Evolutionary conservation across 306 rosid species (phyloP).

Genomic region (Ormosia semicastrata): DNA sequence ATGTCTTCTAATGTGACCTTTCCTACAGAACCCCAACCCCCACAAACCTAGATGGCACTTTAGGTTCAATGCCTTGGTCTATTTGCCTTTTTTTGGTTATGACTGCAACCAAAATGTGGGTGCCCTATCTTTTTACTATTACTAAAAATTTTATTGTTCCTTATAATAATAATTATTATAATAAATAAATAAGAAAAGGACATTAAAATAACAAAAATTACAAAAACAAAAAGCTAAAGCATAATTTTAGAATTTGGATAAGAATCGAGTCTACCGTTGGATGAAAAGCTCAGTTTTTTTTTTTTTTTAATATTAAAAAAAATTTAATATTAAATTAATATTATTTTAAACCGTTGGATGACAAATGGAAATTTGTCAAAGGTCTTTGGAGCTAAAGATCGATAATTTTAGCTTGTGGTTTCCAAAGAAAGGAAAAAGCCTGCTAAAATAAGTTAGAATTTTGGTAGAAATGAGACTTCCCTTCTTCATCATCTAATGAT

Average conservation of each 20-base stretch:
- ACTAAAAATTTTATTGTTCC: background rate
- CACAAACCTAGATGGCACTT: constrained; percentile 23
- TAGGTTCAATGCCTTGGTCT: constrained; percentile 6
- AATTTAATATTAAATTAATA: too few species aligned
- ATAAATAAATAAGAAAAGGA: background rate
- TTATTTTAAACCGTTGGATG: too few species aligned
- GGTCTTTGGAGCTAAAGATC: background rate
- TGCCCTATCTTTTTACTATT: constrained; percentile 16
- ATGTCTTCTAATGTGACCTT: constrained; percentile 19
- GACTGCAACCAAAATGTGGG: constrained; percentile 39
- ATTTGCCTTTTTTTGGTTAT: constrained; percentile 37
- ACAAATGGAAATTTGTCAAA: too few species aligned
- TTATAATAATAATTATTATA: too few species aligned
- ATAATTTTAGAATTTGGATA: too few species aligned
- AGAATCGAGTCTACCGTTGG: too few species aligned
- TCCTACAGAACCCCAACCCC: constrained; percentile 29
- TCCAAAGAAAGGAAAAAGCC: background rate
- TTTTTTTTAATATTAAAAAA: too few species aligned
- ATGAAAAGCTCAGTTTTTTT: too few species aligned
- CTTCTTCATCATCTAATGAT: background rate
- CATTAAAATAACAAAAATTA: background rate
- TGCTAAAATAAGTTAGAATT: constrained; percentile 7
- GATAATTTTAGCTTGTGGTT: background rate
- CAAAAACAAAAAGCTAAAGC: too few species aligned
- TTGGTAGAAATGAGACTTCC: background rate